phyloP scores from a whole-genome alignment of 495 filamentous ascomycete species.

The Hypoxylon lienhwacheense region DNA sequence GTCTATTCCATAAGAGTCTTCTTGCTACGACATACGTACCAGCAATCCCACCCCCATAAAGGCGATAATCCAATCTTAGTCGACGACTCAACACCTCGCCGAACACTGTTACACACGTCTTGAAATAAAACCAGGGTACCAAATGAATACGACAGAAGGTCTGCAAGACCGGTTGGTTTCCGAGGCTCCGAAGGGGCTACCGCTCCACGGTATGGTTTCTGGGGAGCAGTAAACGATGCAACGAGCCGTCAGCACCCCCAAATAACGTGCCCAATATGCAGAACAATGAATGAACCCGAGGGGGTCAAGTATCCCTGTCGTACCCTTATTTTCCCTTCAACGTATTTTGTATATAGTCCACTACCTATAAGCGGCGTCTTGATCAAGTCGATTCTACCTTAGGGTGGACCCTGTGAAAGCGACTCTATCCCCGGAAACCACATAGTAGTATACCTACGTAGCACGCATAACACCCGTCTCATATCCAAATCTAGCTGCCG shows the following conservation, averaged over 20 bases:
- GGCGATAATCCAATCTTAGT: slow-evolving; percentile 11
- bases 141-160: slow-evolving; percentile 6
- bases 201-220: slow-evolving; percentile 17
- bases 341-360: background rate
- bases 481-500: slow-evolving; percentile 22
- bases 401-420: slow-evolving; percentile 16
- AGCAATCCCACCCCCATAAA: too few relatives aligned
- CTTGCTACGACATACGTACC: slow-evolving; percentile 4
- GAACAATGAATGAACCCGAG: slow-evolving; percentile 26
- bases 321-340: slow-evolving; percentile 6
- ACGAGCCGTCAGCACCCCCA: slow-evolving; percentile 7
- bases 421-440: slow-evolving; percentile 15
- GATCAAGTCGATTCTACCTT: too few relatives aligned
- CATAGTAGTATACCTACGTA: too few relatives aligned
- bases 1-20: slow-evolving; percentile 5
- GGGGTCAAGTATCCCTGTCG: slow-evolving; percentile 21
- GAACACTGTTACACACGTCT: slow-evolving; percentile 18
- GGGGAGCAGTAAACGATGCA: slow-evolving; percentile 14
- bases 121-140: slow-evolving; percentile 8
- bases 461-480: slow-evolving; percentile 19
- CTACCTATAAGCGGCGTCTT: too few relatives aligned
- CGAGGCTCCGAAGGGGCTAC: slow-evolving; percentile 13
- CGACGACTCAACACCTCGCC: slow-evolving; percentile 14
- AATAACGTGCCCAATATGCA: slow-evolving; percentile 4
- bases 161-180: slow-evolving; percentile 20